A percentile compares a stretch with the other conserved stretches of the same genome.
phyloP scores from a whole-genome alignment of 129 eudicot species.

The Kitagawia praeruptora region DNA sequence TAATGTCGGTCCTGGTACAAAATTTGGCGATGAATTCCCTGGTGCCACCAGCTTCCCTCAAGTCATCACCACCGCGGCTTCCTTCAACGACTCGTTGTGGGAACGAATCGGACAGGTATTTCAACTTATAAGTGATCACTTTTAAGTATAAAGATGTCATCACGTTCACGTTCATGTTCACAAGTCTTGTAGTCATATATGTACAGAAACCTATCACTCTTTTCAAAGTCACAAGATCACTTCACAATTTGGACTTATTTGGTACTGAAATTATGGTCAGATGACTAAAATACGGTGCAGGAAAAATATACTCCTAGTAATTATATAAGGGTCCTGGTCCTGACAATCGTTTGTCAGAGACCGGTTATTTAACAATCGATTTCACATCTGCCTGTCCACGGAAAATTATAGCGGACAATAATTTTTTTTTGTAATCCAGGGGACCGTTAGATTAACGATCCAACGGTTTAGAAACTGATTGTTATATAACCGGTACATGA shows the following conservation, averaged over 20 bases:
- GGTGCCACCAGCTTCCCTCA: slow-evolving; percentile 95
- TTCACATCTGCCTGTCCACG: no score
- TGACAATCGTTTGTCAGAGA: no score
- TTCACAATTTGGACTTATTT: neutral
- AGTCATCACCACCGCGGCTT: slow-evolving; percentile 77
- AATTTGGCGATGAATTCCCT: slow-evolving; percentile 55
- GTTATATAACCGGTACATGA: no score
- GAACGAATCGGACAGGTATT: slow-evolving; percentile 78
- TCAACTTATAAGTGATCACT: neutral
- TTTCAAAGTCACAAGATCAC: neutral
- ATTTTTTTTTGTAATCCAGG: no score
- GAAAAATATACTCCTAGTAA: neutral
- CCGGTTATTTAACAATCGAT: no score
- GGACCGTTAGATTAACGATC: no score
- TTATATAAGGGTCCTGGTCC: no score
- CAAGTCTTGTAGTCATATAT: neutral
- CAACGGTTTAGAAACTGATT: no score
- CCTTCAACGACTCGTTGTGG: slow-evolving; percentile 81
- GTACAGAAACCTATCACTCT: neutral
- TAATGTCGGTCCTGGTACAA: slow-evolving; percentile 71
- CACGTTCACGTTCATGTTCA: neutral
- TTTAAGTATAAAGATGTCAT: no score
- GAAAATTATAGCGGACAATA: no score
- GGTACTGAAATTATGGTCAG: slow-evolving; percentile 37
- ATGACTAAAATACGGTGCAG: slow-evolving; percentile 16